Conservation (phyloP, 1,284 basidiomycete species). For the Puccinia novopanici region DNA sequence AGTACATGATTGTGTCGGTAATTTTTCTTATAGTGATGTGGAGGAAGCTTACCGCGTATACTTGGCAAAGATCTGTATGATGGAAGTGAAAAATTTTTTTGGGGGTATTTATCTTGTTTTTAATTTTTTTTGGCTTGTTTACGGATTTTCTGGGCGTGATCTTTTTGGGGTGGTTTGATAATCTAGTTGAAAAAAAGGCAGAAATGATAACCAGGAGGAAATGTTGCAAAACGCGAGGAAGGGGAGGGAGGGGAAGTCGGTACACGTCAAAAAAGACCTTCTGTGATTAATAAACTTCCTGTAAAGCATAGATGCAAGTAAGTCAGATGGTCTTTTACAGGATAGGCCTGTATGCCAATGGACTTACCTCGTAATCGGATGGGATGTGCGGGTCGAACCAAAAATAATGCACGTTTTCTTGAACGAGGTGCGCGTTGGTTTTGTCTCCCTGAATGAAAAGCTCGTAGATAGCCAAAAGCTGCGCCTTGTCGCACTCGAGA, state of each 20-base stretch:
- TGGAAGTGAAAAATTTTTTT: no score
- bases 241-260: neutral
- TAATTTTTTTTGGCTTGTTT: no score
- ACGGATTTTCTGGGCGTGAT: no score
- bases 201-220: no score
- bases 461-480: conserved; percentile 6
- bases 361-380: neutral
- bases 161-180: no score
- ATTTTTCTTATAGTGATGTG: no score
- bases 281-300: neutral
- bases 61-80: no score
- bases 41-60: no score
- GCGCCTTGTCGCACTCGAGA: neutral
- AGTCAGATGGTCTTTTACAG: neutral
- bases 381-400: neutral
- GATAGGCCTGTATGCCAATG: neutral
- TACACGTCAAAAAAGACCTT: neutral
- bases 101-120: no score
- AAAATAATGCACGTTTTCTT: conserved; percentile 11
- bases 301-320: neutral
- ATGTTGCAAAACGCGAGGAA: neutral
- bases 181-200: no score
- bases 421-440: neutral
- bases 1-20: no score
- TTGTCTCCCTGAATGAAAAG: neutral